phyloP scores from a whole-genome alignment of 1,284 basidiomycete genomes.

The Chalciporus piperatoides region DNA sequence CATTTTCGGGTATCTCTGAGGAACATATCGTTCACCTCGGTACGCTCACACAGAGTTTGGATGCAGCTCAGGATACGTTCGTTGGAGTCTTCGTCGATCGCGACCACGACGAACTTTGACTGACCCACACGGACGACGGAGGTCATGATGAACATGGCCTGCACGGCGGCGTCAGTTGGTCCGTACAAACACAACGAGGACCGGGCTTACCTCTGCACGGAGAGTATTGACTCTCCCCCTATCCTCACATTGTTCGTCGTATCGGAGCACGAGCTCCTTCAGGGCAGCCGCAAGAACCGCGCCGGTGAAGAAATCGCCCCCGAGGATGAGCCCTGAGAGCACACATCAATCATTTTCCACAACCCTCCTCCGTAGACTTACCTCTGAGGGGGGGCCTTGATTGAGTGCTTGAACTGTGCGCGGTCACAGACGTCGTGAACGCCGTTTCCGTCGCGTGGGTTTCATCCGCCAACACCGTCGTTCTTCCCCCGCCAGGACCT shows the following conservation, averaged over 20 bases:
- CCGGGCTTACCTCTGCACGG: constrained; percentile 71
- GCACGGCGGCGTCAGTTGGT: constrained; percentile 2
- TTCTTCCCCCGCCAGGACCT: constrained; percentile 40
- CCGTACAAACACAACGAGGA: neutral
- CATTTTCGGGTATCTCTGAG: constrained; percentile 94
- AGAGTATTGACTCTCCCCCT: constrained; percentile 63
- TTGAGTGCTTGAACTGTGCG: constrained; percentile 73
- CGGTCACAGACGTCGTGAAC: constrained; percentile 68
- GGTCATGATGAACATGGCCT: constrained; percentile 98
- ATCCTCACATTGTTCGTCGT: constrained; percentile 61
- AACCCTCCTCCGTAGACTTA: constrained; percentile 24
- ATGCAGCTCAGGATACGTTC: constrained; percentile 98
- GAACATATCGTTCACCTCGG: constrained; percentile 81
- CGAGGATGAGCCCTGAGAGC: constrained; percentile 76
- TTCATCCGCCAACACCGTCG: constrained; percentile 88
- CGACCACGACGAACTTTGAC: constrained; percentile 88
- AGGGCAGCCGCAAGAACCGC: constrained; percentile 86
- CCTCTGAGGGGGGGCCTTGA: no score
- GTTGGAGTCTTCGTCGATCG: constrained; percentile 97
- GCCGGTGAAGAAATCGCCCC: constrained; percentile 97
- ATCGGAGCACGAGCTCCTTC: constrained; percentile 90
- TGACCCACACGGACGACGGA: constrained; percentile 96
- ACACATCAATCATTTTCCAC: neutral
- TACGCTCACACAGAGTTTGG: constrained; percentile 80
- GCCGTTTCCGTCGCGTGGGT: constrained; percentile 98